Evolutionary conservation across 768 basidiomycete genomes (phyloP), one percentile per base, ranked within the genome.

Genomic region (Mrakia hoshinonis): DNA sequence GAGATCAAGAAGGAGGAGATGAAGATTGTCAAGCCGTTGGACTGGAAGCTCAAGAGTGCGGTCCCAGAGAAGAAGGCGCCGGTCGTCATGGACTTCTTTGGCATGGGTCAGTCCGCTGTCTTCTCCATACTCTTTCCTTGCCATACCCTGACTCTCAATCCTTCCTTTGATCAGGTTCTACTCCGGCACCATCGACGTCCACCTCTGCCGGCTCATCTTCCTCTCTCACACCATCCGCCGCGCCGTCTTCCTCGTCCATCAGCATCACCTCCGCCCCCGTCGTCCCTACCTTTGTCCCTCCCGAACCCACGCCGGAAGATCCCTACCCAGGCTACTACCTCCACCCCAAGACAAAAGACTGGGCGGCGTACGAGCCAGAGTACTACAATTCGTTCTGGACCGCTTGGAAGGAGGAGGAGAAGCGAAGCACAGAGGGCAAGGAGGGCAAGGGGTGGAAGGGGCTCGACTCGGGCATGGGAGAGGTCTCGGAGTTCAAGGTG

Each of bases 241-340:
- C 36, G 11, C 22, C 65, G 9, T 26, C 69, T 1, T 55, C 65
- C 20, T 61, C 58, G 1, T 61, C 34, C 58, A 61, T 36, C 58
- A 61, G 31, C 64, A 68, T 68, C 61, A 52, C 67, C 18, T 47
- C 72, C 36, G 72, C 72, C 7, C 72, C 72, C 26, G 20, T 39
- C 29, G 49, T 73, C 43, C 66, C 72, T 2, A 38, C 49, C 39
- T 73, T 73, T 43, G 46, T 47, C 7, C 65, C 65, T 51, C 72
- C 72, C 18, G 47, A 58, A 18, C 72, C 72, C 11, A 73, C 72
- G 2, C 49, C 67, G 0, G n/a, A 36, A 4, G 72, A 73, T 38
- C 24, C 67, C 13, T 73, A 73, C 62, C 72, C 72, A 5, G 72
- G 72, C 10, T 73, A 73, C 52, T 73, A 68, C 60, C 67, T 64